Evolutionary conservation across 2,329 filamentous ascomycete species (phyloP), one percentile per base, ranked within the genome.

Genomic region (Ramularia endophylla): DNA sequence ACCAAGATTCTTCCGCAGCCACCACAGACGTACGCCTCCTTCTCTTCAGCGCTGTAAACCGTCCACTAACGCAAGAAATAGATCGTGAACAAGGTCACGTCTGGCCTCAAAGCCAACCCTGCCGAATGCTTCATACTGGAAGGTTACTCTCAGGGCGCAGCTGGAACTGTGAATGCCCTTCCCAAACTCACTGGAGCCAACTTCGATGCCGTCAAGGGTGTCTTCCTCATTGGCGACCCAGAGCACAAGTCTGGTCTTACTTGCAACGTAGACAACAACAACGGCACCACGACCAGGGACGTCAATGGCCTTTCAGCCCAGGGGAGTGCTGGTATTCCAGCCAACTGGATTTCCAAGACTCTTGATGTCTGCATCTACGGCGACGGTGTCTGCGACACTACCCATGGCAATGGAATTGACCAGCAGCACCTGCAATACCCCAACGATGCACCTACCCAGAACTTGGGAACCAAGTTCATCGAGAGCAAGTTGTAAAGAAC

Each of bases 91-190:
- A 48, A 61, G n/a, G 53, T 65, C 43, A 44, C 44, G 3, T 43
- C 41, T 9, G 56, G 50, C 5, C 52, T 65, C 1, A n/a, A 22
- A 0, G 35, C 48, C 0, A 51, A 48, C 28, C 55, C 62, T 1
- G 50, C 54, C 25, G 53, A 56, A 35, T 66, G 62, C 46, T 64
- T 64, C 44, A 57, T 65, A 35, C 54, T 66, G 1, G 55, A 65
- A 38, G 63, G 63, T 13, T 65, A 65, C 50, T 61, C 56, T 2
- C 63, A 65, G 43, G 63, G 60, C 15, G 63, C 63, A 2, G 54
- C 59, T 6, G 63, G 61, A 0, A 65, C 63, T 0, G 56, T 60
- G 4, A 56, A 62, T 29, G 63, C 62, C 7, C 38, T 65, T 42
- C 27, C 57, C 2, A 39, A 53, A 13, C 38, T 65, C 4, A 64